Conservation (phyloP, 345 rosid genomes). For the Heritiera littoralis region DNA sequence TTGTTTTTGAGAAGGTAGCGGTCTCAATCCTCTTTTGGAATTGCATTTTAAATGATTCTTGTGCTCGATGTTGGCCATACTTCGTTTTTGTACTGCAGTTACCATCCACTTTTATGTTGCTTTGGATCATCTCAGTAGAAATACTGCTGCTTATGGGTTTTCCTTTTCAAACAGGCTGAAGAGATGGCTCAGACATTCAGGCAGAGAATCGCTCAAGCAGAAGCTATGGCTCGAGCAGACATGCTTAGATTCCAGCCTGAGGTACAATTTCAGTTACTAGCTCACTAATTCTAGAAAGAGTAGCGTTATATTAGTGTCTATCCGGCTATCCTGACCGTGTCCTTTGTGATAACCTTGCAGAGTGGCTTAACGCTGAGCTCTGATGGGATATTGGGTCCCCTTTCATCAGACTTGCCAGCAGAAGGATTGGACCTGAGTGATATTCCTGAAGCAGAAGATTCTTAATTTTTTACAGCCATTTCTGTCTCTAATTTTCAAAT, state of each 20-base stretch:
- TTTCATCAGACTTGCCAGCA: conserved; percentile 67
- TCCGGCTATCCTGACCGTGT: background rate
- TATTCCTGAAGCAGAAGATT: conserved; percentile 39
- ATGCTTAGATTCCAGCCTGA: conserved; percentile 98
- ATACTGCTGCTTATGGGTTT: background rate
- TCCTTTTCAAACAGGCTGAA: conserved; percentile 61
- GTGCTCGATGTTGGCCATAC: background rate
- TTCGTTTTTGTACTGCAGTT: background rate
- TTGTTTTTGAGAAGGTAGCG: conserved; percentile 95
- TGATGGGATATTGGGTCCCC: conserved; percentile 80
- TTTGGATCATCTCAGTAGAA: background rate
- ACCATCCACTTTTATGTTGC: background rate
- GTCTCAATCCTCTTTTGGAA: background rate
- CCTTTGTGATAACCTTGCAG: conserved; percentile 38
- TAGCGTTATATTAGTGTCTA: background rate
- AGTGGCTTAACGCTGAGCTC: conserved; percentile 79
- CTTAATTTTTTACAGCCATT: background rate
- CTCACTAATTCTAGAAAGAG: background rate
- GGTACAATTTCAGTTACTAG: conserved; percentile 40
- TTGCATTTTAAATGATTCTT: background rate
- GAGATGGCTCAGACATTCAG: conserved; percentile 99
- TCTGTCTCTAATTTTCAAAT: background rate
- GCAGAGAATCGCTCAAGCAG: conserved; percentile 98
- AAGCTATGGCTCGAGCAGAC: conserved; percentile 99
- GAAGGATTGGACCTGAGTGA: conserved; percentile 77